Conservation (phyloP, 768 basidiomycete species). For the Pleurotus cornucopiae region DNA sequence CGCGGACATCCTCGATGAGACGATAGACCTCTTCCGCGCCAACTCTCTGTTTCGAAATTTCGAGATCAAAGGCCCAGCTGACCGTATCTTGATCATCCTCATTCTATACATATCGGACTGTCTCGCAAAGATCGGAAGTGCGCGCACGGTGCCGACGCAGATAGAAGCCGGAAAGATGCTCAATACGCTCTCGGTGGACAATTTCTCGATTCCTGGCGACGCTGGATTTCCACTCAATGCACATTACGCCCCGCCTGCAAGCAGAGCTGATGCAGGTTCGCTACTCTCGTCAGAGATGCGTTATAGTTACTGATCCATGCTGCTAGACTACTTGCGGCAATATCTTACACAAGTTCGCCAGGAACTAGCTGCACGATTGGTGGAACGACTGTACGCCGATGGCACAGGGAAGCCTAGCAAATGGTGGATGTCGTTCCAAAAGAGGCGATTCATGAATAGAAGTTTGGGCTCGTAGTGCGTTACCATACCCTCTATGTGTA, state of each 20-base stretch:
- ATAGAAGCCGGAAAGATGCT: constrained; percentile 85
- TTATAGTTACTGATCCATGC: constrained; percentile 10
- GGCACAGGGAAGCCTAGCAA: constrained; percentile 95
- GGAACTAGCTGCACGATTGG: constrained; percentile 82
- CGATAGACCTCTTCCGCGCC: constrained; percentile 94
- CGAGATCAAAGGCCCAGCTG: constrained; percentile 97
- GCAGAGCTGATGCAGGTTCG: constrained; percentile 77
- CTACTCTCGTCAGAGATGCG: background rate
- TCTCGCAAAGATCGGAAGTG: constrained; percentile 79
- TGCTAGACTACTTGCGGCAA: constrained; percentile 78
- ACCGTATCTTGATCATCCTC: constrained; percentile 92
- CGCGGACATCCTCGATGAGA: constrained; percentile 93
- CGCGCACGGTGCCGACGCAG: constrained; percentile 64
- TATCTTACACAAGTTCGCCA: constrained; percentile 93
- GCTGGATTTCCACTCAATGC: constrained; percentile 91
- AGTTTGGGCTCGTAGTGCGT: constrained; percentile 61
- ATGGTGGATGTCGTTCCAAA: constrained; percentile 99
- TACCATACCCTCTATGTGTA: constrained; percentile 17
- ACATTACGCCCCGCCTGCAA: constrained; percentile 80
- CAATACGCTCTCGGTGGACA: constrained; percentile 91
- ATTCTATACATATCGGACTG: constrained; percentile 99
- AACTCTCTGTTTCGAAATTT: constrained; percentile 99
- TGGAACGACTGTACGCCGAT: constrained; percentile 88
- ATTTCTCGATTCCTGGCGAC: constrained; percentile 92
- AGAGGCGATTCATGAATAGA: constrained; percentile 93